Percentiles rank a stretch among this genome's conserved stretches.
These are phyloP conservation scores for Leucoagaricus sp. DNA, from an alignment of 1,284 basidiomycete genomes.

Conservation along the genomic window DNA sequence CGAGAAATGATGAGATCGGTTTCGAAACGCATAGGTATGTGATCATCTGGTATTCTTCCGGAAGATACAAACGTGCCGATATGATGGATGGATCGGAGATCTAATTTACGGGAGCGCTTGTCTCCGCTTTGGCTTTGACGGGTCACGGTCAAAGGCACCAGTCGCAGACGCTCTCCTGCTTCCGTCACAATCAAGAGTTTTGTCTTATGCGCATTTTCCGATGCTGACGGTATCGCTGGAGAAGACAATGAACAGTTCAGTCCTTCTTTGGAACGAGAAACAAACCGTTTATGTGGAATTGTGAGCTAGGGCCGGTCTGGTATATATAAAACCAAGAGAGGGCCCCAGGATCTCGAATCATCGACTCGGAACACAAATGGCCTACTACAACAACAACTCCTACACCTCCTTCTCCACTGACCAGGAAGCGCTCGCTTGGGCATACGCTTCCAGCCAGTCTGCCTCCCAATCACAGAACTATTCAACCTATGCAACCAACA, in stretches of 20 bases:
- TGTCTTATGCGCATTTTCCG: not conserved
- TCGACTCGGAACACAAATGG: conserved; percentile 1
- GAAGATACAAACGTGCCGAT: not conserved
- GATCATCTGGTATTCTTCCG: not conserved
- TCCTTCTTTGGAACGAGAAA: not conserved
- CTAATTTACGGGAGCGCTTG: not conserved
- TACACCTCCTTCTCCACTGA: conserved; percentile 1
- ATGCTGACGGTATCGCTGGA: conserved; percentile 4
- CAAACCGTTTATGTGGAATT: not conserved
- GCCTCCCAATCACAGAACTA: not conserved
- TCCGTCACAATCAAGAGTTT: not conserved
- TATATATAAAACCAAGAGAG: conserved; percentile 3
- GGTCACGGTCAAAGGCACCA: conserved; percentile 2
- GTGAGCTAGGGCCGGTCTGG: no score
- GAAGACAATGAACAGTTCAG: not conserved
- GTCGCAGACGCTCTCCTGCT: not conserved
- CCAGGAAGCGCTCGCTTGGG: conserved; percentile 11
- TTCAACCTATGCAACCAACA: not conserved
- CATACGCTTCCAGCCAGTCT: conserved; percentile 1
- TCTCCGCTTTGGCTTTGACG: not conserved
- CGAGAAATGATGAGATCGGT: not conserved
- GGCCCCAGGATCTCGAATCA: not conserved
- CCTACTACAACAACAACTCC: conserved; percentile 1
- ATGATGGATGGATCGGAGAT: not conserved
- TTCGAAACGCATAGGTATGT: not conserved